Percentiles rank a stretch among this genome's conserved stretches.
Conservation (phyloP, 352 stramenopile genomes). For the Globisporangium alternatum region DNA sequence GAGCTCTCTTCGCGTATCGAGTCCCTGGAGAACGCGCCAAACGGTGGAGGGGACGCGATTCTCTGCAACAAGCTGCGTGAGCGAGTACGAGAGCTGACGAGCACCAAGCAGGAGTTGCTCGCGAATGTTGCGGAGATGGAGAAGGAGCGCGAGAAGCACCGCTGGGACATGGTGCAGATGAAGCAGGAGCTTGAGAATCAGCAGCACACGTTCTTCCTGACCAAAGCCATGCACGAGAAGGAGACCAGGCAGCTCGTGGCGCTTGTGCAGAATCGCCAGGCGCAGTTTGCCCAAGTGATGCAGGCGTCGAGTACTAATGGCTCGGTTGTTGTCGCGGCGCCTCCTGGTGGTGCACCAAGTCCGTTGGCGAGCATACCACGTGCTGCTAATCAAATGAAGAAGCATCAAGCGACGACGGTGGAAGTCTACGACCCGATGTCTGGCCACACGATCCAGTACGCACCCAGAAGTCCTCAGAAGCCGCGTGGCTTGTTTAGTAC, state of each 20-base stretch:
- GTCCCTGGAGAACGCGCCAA: conserved; percentile 31
- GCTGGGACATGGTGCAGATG: conserved; percentile 33
- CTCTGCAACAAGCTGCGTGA: conserved; percentile 52
- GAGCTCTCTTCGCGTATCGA: conserved; percentile 30
- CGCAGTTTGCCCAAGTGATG: conserved; percentile 38
- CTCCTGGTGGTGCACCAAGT: not conserved
- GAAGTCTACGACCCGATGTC: conserved; percentile 48
- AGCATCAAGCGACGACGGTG: conserved; percentile 10
- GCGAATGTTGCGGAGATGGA: conserved; percentile 25
- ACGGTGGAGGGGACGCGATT: conserved; percentile 40
- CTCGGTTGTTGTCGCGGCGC: not conserved
- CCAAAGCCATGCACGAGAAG: conserved; percentile 64
- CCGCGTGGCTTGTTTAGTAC: not conserved
- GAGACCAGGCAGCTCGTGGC: conserved; percentile 59
- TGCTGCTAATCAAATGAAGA: not conserved
- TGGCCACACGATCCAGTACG: conserved; percentile 23
- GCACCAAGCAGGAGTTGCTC: conserved; percentile 22
- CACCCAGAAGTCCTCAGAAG: conserved; percentile 24
- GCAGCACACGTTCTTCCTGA: conserved; percentile 45
- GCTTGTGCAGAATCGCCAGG: conserved; percentile 36
- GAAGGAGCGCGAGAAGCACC: conserved; percentile 32
- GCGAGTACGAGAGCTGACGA: conserved; percentile 25
- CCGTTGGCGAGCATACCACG: not conserved
- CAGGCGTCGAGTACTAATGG: conserved; percentile 14
- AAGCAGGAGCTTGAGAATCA: conserved; percentile 28